Percentiles rank a stretch among this genome's conserved stretches.
phyloP scores from a whole-genome alignment of 192 early-diverging fungal genomes.

The Mortierella antarctica region DNA sequence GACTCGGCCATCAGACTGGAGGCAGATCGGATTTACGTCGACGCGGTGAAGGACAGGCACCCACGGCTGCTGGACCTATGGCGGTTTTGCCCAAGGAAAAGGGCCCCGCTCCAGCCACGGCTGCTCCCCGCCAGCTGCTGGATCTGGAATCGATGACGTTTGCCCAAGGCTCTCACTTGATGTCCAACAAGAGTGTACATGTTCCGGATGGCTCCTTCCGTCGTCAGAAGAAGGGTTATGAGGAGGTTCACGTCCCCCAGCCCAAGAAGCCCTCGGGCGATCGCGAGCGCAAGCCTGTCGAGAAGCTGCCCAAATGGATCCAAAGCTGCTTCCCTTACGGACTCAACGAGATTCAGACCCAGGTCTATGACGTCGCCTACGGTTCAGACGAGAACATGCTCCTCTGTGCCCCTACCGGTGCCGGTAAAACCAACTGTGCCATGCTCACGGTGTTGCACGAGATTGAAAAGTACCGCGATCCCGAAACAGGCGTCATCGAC shows the following conservation, averaged over 20 bases:
- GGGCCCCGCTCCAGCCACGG: slow-evolving; percentile 59
- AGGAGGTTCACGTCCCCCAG: slow-evolving; percentile 95
- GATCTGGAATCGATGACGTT: slow-evolving; percentile 90
- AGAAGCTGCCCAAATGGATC: slow-evolving; percentile 82
- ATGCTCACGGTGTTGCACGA: slow-evolving; percentile 95
- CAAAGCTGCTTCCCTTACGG: slow-evolving; percentile 77
- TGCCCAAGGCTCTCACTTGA: slow-evolving; percentile 93
- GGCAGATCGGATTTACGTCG: slow-evolving; percentile 59
- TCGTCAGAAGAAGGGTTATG: slow-evolving; percentile 87
- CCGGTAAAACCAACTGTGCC: slow-evolving; percentile 98
- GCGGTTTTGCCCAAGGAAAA: slow-evolving; percentile 59
- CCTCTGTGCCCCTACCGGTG: slow-evolving; percentile 98
- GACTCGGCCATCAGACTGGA: slow-evolving; percentile 60
- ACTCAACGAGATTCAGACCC: slow-evolving; percentile 95
- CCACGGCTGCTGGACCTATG: slow-evolving; percentile 60
- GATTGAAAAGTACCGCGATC: slow-evolving; percentile 83
- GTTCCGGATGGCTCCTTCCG: slow-evolving; percentile 95
- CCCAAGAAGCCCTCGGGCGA: slow-evolving; percentile 78
- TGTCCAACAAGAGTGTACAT: slow-evolving; percentile 96
- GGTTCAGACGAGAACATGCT: slow-evolving; percentile 92
- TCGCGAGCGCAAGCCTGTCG: slow-evolving; percentile 75
- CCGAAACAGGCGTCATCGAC: slow-evolving; percentile 76
- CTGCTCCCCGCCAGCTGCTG: slow-evolving; percentile 70
- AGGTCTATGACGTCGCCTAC: slow-evolving; percentile 90
- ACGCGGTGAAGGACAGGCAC: slow-evolving; percentile 60